A percentile compares a stretch with the other conserved stretches of the same genome.
phyloP scores from a whole-genome alignment of 768 basidiomycete genomes.

The Rickenella mellea region DNA sequence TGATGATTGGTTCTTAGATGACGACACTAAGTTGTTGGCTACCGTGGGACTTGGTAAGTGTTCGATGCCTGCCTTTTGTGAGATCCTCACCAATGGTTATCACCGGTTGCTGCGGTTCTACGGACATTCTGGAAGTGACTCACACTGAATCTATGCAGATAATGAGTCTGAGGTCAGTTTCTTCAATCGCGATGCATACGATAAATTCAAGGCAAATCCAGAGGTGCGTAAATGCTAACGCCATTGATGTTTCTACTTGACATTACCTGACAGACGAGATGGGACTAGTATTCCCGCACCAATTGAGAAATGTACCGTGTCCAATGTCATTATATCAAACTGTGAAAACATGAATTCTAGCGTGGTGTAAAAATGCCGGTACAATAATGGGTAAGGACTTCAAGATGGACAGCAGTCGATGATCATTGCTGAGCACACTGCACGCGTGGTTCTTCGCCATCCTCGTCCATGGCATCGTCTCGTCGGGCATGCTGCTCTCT shows the following conservation, averaged over 20 bases:
- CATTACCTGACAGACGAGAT: background rate
- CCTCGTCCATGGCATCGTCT: slow-evolving; percentile 90
- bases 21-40: slow-evolving; percentile 55
- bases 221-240: slow-evolving; percentile 47
- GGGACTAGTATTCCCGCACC: background rate
- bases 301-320: background rate
- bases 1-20: slow-evolving; percentile 84
- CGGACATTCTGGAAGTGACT: too few species aligned
- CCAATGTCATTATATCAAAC: background rate
- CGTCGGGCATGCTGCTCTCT: slow-evolving; percentile 36
- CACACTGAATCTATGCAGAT: slow-evolving; percentile 36
- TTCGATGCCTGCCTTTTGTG: too few species aligned
- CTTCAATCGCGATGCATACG: slow-evolving; percentile 72
- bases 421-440: slow-evolving; percentile 88
- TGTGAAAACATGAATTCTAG: too few species aligned
- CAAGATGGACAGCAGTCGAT: slow-evolving; percentile 4
- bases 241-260: background rate
- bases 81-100: too few species aligned
- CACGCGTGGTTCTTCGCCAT: slow-evolving; percentile 77
- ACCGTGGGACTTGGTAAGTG: slow-evolving; percentile 71
- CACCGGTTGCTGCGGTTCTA: too few species aligned
- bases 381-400: background rate
- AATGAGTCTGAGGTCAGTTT: slow-evolving; percentile 95
- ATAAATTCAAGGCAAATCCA: slow-evolving; percentile 75
- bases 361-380: too few species aligned